Evolutionary conservation across 768 basidiomycete genomes (phyloP).

Genomic region (Vishniacozyma victoriae): DNA sequence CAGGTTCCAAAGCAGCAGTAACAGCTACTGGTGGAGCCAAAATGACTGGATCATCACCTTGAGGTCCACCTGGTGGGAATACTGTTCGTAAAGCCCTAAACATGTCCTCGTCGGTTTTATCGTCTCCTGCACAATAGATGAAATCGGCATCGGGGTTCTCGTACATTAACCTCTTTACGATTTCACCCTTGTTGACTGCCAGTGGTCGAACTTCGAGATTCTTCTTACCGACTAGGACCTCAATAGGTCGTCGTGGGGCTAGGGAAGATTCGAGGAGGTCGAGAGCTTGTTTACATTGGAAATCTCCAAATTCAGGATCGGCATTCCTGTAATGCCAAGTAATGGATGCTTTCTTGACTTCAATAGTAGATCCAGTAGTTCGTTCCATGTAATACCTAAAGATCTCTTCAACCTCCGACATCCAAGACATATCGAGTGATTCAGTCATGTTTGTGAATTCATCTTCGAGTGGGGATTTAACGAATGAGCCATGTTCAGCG

Average conservation of each 20-base stretch:
- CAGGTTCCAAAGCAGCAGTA: slow-evolving; percentile 46
- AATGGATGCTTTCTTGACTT: slow-evolving; percentile 93
- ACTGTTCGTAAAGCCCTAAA: slow-evolving; percentile 73
- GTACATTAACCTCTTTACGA: slow-evolving; percentile 90
- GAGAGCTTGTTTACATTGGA: slow-evolving; percentile 95
- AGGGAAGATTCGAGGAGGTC: slow-evolving; percentile 92
- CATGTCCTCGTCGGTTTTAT: slow-evolving; percentile 99
- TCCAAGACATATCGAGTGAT: slow-evolving; percentile 93
- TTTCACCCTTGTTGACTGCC: slow-evolving; percentile 97
- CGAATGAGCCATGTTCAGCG: slow-evolving; percentile 93
- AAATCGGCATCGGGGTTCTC: slow-evolving; percentile 90
- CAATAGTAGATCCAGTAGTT: slow-evolving; percentile 92
- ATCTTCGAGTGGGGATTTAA: slow-evolving; percentile 62
- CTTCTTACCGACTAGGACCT: slow-evolving; percentile 97
- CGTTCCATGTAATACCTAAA: slow-evolving; percentile 96
- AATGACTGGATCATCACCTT: slow-evolving; percentile 45
- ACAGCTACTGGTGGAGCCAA: slow-evolving; percentile 54
- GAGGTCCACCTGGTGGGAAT: slow-evolving; percentile 51
- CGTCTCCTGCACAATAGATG: slow-evolving; percentile 95
- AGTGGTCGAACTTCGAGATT: slow-evolving; percentile 93
- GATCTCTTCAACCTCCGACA: slow-evolving; percentile 88
- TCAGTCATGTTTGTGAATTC: slow-evolving; percentile 87
- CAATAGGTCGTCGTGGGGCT: slow-evolving; percentile 86
- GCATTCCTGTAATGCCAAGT: slow-evolving; percentile 94
- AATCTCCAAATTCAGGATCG: slow-evolving; percentile 92